Evolutionary conservation across 1,284 basidiomycete species (phyloP).

Genomic region (Ceratobasidium sp.): DNA sequence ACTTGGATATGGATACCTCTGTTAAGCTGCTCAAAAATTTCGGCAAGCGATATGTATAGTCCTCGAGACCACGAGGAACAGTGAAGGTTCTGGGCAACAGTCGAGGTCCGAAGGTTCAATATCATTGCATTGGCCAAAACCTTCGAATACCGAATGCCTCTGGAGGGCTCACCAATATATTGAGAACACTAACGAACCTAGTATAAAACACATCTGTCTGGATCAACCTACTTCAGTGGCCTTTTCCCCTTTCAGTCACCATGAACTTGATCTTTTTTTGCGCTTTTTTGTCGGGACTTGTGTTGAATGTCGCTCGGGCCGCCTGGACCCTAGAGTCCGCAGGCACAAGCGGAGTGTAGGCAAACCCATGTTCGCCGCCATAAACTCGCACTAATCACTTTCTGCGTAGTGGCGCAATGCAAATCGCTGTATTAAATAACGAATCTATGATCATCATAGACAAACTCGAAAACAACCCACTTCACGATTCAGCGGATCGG

Average conservation of each 20-base stretch:
- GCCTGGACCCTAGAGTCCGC: constrained; percentile 16
- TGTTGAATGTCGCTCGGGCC: neutral
- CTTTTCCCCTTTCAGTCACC: neutral
- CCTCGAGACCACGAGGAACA: neutral
- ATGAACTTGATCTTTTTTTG: neutral
- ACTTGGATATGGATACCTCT: neutral
- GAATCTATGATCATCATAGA: constrained; percentile 66
- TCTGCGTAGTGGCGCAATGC: neutral
- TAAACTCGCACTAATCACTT: neutral
- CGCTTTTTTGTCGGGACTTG: neutral
- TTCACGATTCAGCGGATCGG: constrained; percentile 60
- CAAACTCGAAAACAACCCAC: constrained; percentile 86
- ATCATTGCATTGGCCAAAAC: neutral
- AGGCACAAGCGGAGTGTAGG: constrained; percentile 27
- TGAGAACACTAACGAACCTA: neutral
- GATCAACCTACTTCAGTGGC: neutral
- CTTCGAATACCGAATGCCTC: neutral
- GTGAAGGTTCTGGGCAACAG: neutral
- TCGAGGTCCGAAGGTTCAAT: neutral
- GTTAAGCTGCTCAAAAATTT: neutral
- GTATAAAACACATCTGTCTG: neutral
- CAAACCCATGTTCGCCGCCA: too few relatives aligned
- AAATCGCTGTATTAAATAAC: neutral
- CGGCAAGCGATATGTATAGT: neutral
- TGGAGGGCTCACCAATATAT: neutral